phyloP scores from a whole-genome alignment of 306 rosid species.

The Begonia masoniana region DNA sequence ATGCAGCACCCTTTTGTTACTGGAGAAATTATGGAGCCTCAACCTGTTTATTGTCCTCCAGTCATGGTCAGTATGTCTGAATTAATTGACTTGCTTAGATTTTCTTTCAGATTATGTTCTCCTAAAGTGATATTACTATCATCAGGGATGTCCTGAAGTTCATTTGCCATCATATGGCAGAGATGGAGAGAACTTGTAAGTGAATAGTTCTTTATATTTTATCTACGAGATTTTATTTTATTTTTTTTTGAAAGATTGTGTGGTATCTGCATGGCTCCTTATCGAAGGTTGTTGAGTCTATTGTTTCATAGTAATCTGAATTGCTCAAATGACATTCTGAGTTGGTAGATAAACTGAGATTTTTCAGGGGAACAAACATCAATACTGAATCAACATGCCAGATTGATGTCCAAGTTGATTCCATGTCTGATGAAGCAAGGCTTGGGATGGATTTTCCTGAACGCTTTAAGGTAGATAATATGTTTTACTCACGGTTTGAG shows the following conservation, averaged over 20 bases:
- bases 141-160: slow-evolving; percentile 43
- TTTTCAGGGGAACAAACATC: slow-evolving; percentile 39
- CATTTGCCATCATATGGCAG: slow-evolving; percentile 29
- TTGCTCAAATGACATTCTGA: slow-evolving; percentile 20
- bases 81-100: slow-evolving; percentile 1
- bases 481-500: slow-evolving; percentile 6
- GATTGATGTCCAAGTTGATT: slow-evolving; percentile 55
- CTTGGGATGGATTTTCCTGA: slow-evolving; percentile 24
- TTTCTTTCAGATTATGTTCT: slow-evolving; percentile 9
- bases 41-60: slow-evolving; percentile 20
- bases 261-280: slow-evolving; percentile 11
- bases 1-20: slow-evolving; percentile 92
- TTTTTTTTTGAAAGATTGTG: slow-evolving; percentile 11
- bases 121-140: slow-evolving; percentile 12
- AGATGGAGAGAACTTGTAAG: slow-evolving; percentile 38
- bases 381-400: slow-evolving; percentile 75
- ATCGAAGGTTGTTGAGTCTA: slow-evolving; percentile 4
- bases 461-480: slow-evolving; percentile 45
- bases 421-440: slow-evolving; percentile 26
- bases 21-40: slow-evolving; percentile 34
- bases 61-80: slow-evolving; percentile 43
- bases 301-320: slow-evolving; percentile 28
- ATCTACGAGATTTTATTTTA: neutral
- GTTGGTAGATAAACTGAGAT: too few relatives aligned
- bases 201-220: neutral